phyloP scores from a whole-genome alignment of 2,329 filamentous ascomycete genomes.

The Curvularia verruculosa region DNA sequence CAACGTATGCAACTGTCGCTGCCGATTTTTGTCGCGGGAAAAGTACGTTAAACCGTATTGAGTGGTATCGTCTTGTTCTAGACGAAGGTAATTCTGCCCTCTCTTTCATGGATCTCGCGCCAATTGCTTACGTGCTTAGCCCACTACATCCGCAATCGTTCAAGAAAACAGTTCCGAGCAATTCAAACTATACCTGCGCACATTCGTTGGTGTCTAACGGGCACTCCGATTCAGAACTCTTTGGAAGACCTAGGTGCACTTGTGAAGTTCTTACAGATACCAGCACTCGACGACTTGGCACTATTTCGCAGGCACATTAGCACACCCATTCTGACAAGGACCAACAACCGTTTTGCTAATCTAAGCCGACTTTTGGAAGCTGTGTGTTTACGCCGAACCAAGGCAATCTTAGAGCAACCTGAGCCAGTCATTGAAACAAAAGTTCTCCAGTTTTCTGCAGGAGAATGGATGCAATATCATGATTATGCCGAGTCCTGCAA shows the following conservation, averaged over 20 bases:
- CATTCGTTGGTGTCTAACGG: slow-evolving; percentile 53
- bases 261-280: slow-evolving; percentile 56
- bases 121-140: slow-evolving; percentile 42
- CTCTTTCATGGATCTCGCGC: not conserved
- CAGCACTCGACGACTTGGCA: slow-evolving; percentile 51
- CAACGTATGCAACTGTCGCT: slow-evolving; percentile 40
- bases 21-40: slow-evolving; percentile 7
- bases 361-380: slow-evolving; percentile 38
- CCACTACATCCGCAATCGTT: slow-evolving; percentile 58
- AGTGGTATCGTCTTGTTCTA: slow-evolving; percentile 41
- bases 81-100: slow-evolving; percentile 31
- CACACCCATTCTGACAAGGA: slow-evolving; percentile 44
- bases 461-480: slow-evolving; percentile 37
- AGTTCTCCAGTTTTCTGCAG: slow-evolving; percentile 36
- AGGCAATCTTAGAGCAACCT: slow-evolving; percentile 51
- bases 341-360: slow-evolving; percentile 30
- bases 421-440: slow-evolving; percentile 35
- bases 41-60: slow-evolving; percentile 22
- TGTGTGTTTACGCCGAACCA: slow-evolving; percentile 53
- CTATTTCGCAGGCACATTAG: slow-evolving; percentile 56
- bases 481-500: slow-evolving; percentile 9
- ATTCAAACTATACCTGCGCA: slow-evolving; percentile 52
- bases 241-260: slow-evolving; percentile 60
- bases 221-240: slow-evolving; percentile 59
- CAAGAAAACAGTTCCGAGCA: slow-evolving; percentile 54